Conservation (phyloP, 495 filamentous ascomycete species). For the Thozetella sp. region DNA sequence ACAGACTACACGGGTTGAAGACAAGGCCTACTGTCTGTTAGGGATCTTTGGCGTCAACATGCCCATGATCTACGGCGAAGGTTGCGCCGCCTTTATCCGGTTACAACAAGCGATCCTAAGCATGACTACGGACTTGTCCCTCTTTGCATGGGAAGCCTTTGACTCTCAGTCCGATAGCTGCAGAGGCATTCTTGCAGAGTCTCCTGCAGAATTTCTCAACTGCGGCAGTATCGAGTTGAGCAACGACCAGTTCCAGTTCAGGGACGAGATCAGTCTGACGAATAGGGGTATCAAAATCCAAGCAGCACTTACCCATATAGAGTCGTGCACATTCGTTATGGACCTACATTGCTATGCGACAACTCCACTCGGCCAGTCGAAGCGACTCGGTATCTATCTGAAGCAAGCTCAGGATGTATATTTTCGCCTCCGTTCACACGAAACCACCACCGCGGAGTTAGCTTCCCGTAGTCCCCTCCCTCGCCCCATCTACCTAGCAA, state of each 20-base stretch:
- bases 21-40: not conserved
- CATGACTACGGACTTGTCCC: not conserved
- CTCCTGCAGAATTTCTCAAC: not conserved
- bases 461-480: no score
- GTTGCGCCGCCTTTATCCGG: not conserved
- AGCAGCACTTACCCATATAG: not conserved
- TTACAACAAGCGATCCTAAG: not conserved
- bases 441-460: no score
- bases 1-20: not conserved
- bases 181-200: not conserved
- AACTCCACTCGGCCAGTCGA: no score
- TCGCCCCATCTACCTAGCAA: no score
- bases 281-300: not conserved
- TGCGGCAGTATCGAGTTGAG: not conserved
- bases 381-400: no score
- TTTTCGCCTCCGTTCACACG: no score
- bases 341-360: no score
- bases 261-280: not conserved
- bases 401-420: no score
- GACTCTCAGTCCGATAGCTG: not conserved
- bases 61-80: not conserved
- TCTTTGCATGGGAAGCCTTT: not conserved
- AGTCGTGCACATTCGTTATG: no score
- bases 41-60: not conserved
- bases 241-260: not conserved